These are phyloP conservation scores for Nakaseomyces glabratus DNA, from an alignment of 1,139 yeast genomes.

Conservation along the genomic window DNA sequence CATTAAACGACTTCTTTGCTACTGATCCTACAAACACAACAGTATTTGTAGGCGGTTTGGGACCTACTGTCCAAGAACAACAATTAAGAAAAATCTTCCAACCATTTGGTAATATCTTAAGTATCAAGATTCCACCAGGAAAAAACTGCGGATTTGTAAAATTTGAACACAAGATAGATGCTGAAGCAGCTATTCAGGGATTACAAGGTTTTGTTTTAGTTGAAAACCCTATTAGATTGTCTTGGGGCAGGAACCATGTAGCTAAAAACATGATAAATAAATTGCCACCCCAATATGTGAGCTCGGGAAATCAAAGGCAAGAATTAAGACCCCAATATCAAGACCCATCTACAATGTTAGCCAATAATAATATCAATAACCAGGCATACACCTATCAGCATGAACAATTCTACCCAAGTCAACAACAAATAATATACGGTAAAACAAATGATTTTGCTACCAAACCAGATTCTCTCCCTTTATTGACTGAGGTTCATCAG, in stretches of 20 bases:
- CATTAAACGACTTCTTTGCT: conserved; percentile 8
- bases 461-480: too few relatives aligned
- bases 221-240: conserved; percentile 71
- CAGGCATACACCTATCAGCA: too few relatives aligned
- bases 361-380: conserved; percentile 10
- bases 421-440: too few relatives aligned
- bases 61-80: conserved; percentile 66
- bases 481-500: too few relatives aligned
- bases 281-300: too few relatives aligned
- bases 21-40: conserved; percentile 82
- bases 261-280: neutral
- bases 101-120: conserved; percentile 77
- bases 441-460: too few relatives aligned
- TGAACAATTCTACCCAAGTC: too few relatives aligned
- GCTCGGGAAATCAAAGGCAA: too few relatives aligned
- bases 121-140: conserved; percentile 83
- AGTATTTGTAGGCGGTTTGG: conserved; percentile 88
- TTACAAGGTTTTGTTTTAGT: conserved; percentile 92
- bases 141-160: conserved; percentile 93
- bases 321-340: too few relatives aligned
- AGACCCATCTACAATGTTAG: conserved; percentile 7
- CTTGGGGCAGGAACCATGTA: conserved; percentile 64
- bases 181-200: conserved; percentile 80
- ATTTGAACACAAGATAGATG: conserved; percentile 67
- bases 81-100: conserved; percentile 66